Conservation (phyloP, 768 basidiomycete genomes). For the Phanerodontia chrysosporium region DNA sequence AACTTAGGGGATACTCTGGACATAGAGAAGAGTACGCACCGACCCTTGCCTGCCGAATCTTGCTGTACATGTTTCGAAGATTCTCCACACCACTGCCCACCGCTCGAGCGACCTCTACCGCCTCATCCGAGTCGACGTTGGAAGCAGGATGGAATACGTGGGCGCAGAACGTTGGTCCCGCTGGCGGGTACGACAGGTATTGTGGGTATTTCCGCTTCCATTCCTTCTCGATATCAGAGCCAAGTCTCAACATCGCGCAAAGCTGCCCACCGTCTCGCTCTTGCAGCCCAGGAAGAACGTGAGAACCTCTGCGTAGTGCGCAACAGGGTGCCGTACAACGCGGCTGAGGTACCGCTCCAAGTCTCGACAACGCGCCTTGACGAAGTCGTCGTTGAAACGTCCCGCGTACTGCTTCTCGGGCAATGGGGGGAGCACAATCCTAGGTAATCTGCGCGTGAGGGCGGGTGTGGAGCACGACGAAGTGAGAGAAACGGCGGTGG, state of each 20-base stretch:
- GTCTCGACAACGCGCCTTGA: conserved; percentile 78
- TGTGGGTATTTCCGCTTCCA: conserved; percentile 63
- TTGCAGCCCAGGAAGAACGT: conserved; percentile 79
- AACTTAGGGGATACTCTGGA: not conserved
- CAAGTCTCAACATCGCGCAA: not conserved
- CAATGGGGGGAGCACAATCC: conserved; percentile 76
- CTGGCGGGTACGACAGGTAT: conserved; percentile 55
- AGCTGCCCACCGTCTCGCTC: conserved; percentile 57
- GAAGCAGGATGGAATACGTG: conserved; percentile 82
- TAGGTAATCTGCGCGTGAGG: conserved; percentile 63
- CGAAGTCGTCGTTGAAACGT: conserved; percentile 74
- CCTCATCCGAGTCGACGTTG: conserved; percentile 76
- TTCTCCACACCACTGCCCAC: conserved; percentile 68
- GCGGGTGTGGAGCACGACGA: conserved; percentile 73
- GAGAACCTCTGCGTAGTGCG: conserved; percentile 73
- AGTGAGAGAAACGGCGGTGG: conserved; percentile 80
- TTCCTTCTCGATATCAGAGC: conserved; percentile 42
- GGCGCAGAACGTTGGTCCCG: conserved; percentile 75
- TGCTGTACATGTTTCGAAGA: conserved; percentile 57
- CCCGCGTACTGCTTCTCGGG: conserved; percentile 85
- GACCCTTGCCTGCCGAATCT: conserved; percentile 60
- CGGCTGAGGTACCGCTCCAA: conserved; percentile 73
- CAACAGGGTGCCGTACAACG: conserved; percentile 70
- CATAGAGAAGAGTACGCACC: conserved; percentile 42
- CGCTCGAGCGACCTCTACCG: conserved; percentile 49